A percentile compares a stretch with the other conserved stretches of the same genome.
phyloP scores from a whole-genome alignment of 495 filamentous ascomycete genomes.

The Pyrenopolyporus hunteri region DNA sequence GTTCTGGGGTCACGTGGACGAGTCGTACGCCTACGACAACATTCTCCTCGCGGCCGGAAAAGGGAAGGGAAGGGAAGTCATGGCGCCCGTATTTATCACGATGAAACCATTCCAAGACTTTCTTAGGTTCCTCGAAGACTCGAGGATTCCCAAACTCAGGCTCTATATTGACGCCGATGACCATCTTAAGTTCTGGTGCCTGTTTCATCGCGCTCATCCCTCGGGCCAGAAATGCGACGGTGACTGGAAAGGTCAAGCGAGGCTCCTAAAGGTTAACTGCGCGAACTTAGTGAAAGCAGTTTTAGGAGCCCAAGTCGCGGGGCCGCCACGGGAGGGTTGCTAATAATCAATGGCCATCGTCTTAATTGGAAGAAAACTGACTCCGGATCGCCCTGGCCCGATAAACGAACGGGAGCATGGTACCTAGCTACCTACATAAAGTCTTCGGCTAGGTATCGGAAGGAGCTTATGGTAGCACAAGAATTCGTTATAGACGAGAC shows the following conservation, averaged over 20 bases:
- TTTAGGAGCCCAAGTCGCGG: conserved; percentile 8
- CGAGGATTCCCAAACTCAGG: conserved; percentile 9
- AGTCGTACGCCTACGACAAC: conserved; percentile 8
- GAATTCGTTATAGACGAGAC: neutral
- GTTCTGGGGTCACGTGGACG: conserved; percentile 30
- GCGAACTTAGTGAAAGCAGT: conserved; percentile 5
- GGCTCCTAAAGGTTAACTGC: conserved; percentile 9
- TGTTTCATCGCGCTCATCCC: conserved; percentile 15
- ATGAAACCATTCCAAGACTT: conserved; percentile 24
- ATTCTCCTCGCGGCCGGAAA: conserved; percentile 1
- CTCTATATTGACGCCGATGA: conserved; percentile 21
- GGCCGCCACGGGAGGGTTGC: neutral
- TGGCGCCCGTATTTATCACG: conserved; percentile 15
- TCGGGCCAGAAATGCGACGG: conserved; percentile 9
- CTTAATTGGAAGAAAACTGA: neutral
- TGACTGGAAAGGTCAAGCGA: conserved; percentile 6
- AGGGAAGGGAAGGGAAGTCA: neutral
- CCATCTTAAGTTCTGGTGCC: conserved; percentile 25
- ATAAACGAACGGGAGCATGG: no score
- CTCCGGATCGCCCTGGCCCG: no score
- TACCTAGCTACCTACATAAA: no score
- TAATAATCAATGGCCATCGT: neutral
- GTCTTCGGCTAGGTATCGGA: no score
- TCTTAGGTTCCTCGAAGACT: conserved; percentile 22
- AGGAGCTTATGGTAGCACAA: no score